A percentile compares a stretch with the other conserved stretches of the same genome.
Evolutionary conservation across 129 eudicot genomes (phyloP).

Genomic region (Scalesia atractyloides): DNA sequence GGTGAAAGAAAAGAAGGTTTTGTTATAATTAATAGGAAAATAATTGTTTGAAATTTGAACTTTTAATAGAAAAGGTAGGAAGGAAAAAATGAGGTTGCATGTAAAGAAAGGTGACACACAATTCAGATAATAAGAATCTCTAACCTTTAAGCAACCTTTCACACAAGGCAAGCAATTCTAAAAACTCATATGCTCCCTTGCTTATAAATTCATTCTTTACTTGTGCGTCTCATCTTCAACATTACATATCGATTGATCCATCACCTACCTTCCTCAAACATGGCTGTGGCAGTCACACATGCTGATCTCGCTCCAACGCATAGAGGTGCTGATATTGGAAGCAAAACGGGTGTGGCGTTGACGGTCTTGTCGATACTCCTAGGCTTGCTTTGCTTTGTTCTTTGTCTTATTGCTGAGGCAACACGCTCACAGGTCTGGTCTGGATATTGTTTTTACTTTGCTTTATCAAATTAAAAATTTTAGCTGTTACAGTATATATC

Average conservation of each 20-base stretch:
- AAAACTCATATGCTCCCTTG: not conserved
- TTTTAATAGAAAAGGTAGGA: too few species aligned
- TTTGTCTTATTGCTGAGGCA: conserved; percentile 85
- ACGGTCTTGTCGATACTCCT: conserved; percentile 61
- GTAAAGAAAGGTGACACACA: too few species aligned
- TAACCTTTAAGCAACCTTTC: conserved; percentile 95
- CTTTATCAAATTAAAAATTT: too few species aligned
- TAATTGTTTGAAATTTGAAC: too few species aligned
- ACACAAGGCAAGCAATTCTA: conserved; percentile 96
- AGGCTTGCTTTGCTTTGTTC: conserved; percentile 84
- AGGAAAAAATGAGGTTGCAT: too few species aligned
- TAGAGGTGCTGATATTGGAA: conserved; percentile 48
- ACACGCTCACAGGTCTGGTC: conserved; percentile 94
- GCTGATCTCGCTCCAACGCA: conserved; percentile 81
- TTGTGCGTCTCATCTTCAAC: too few species aligned
- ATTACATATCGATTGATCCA: too few species aligned
- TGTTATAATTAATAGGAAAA: too few species aligned
- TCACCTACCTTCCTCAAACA: not conserved
- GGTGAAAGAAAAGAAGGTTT: too few species aligned
- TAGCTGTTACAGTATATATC: too few species aligned
- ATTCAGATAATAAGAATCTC: conserved; percentile 53
- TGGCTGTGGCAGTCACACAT: conserved; percentile 70
- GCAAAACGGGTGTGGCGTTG: conserved; percentile 70
- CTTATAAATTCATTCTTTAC: too few species aligned
- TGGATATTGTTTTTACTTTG: too few species aligned